These are phyloP conservation scores for Lepiota subincarnata DNA, from an alignment of 768 basidiomycete genomes.

Conservation along the genomic window DNA sequence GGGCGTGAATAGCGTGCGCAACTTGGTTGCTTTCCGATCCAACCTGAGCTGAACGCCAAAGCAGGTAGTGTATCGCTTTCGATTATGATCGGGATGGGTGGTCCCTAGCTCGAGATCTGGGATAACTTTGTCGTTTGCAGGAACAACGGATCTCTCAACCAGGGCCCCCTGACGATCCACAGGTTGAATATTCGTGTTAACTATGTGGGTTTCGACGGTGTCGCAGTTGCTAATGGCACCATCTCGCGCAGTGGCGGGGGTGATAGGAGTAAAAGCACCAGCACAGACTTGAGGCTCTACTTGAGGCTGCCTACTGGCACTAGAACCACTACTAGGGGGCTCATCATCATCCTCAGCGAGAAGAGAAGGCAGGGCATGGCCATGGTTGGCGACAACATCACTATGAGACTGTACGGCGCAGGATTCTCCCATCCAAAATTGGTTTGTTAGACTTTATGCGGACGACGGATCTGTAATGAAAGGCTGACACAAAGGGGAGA, in stretches of 20 bases:
- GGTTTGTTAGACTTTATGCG: neutral
- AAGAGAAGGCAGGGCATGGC: slow-evolving; percentile 25
- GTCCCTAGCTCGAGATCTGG: slow-evolving; percentile 5
- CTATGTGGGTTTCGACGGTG: slow-evolving; percentile 5
- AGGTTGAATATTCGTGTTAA: slow-evolving; percentile 9
- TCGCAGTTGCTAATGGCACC: slow-evolving; percentile 8
- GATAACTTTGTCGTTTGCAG: neutral
- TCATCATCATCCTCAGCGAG: slow-evolving; percentile 39
- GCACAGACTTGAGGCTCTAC: slow-evolving; percentile 15
- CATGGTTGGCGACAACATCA: slow-evolving; percentile 18
- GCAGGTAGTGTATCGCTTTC: slow-evolving; percentile 1
- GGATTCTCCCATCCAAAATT: slow-evolving; percentile 40
- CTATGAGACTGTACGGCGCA: slow-evolving; percentile 23
- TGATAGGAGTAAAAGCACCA: neutral
- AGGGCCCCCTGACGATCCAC: slow-evolving; percentile 18
- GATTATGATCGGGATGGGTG: neutral
- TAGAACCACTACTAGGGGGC: slow-evolving; percentile 38
- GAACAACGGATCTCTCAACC: neutral
- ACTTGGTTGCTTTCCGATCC: slow-evolving; percentile 12
- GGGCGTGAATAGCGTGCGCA: slow-evolving; percentile 30
- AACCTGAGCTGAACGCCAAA: neutral
- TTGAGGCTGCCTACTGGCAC: slow-evolving; percentile 27
- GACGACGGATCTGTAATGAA: slow-evolving; percentile 3
- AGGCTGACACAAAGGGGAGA: slow-evolving; percentile 11
- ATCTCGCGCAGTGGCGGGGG: slow-evolving; percentile 4